These are phyloP conservation scores for Fraxinus ornus DNA, from an alignment of 305 asterid species.

Conservation along the genomic window DNA sequence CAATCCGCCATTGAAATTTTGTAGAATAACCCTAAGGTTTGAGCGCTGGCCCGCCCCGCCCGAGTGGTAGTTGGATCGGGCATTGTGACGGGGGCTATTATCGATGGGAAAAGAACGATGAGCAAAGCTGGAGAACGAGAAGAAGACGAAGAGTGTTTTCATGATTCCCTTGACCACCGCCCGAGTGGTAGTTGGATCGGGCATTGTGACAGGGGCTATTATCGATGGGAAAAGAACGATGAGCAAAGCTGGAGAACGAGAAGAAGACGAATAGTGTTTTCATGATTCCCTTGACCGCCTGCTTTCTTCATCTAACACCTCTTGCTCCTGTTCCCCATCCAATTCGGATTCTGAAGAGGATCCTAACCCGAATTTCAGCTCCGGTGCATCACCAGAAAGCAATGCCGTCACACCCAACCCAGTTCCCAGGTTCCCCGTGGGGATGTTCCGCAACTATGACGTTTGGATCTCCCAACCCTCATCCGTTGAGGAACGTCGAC, in stretches of 20 bases:
- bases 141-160: slow-evolving; percentile 63
- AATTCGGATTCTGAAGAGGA: slow-evolving; percentile 51
- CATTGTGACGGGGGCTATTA: slow-evolving; percentile 35
- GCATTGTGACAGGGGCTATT: slow-evolving; percentile 36
- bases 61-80: slow-evolving; percentile 19
- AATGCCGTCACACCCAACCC: slow-evolving; percentile 27
- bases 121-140: slow-evolving; percentile 58
- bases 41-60: slow-evolving; percentile 29
- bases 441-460: slow-evolving; percentile 58
- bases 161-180: slow-evolving; percentile 90
- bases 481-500: slow-evolving; percentile 85
- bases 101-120: slow-evolving; percentile 51
- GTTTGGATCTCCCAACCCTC: slow-evolving; percentile 90
- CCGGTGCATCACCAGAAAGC: slow-evolving; percentile 29
- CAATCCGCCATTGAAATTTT: not conserved
- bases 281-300: slow-evolving; percentile 92
- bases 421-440: slow-evolving; percentile 56
- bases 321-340: slow-evolving; percentile 72
- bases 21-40: slow-evolving; percentile 1
- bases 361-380: slow-evolving; percentile 32
- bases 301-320: slow-evolving; percentile 76
- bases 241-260: slow-evolving; percentile 62
- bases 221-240: slow-evolving; percentile 45
- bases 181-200: slow-evolving; percentile 24
- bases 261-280: slow-evolving; percentile 60